phyloP scores from a whole-genome alignment of 1,284 basidiomycete species.

The Microbotryum intermedium region DNA sequence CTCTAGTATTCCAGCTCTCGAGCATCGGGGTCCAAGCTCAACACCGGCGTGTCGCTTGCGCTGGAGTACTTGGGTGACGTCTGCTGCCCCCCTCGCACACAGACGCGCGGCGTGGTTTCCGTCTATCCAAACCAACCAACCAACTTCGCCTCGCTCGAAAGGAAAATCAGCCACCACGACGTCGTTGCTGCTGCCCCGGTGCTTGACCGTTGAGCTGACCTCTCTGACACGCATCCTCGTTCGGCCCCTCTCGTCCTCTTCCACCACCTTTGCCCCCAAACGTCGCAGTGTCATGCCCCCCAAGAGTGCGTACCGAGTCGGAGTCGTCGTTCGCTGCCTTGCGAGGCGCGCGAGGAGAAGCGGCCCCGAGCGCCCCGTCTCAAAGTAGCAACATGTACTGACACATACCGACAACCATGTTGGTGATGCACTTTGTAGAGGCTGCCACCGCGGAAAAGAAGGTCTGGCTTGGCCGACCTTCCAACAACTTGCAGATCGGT shows the following conservation, averaged over 20 bases:
- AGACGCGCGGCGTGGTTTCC: too few species aligned
- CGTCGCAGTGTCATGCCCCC: conserved; percentile 17
- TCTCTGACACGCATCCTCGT: conserved; percentile 2
- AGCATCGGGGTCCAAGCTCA: too few species aligned
- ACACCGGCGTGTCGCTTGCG: too few species aligned
- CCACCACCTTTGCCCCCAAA: conserved; percentile 2
- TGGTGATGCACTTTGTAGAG: conserved; percentile 55
- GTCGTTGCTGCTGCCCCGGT: conserved; percentile 5
- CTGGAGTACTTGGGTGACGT: too few species aligned
- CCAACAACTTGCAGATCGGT: conserved; percentile 83
- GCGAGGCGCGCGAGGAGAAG: too few species aligned
- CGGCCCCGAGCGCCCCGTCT: neutral
- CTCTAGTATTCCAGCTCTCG: neutral
- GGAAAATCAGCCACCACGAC: conserved; percentile 4
- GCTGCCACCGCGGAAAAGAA: conserved; percentile 67
- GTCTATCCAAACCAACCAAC: neutral
- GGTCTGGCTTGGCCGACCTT: conserved; percentile 71
- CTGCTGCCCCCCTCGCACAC: too few species aligned
- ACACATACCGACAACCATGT: conserved; percentile 51
- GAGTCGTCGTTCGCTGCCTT: neutral
- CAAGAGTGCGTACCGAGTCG: conserved; percentile 17
- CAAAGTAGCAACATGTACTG: too few species aligned
- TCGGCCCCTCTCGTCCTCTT: conserved; percentile 5
- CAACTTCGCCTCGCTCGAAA: neutral
- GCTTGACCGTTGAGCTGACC: neutral